Percentiles rank a stretch among this genome's conserved stretches.
These are phyloP conservation scores for Aphanomyces astaci DNA, from an alignment of 352 stramenopile species.

Conservation along the genomic window DNA sequence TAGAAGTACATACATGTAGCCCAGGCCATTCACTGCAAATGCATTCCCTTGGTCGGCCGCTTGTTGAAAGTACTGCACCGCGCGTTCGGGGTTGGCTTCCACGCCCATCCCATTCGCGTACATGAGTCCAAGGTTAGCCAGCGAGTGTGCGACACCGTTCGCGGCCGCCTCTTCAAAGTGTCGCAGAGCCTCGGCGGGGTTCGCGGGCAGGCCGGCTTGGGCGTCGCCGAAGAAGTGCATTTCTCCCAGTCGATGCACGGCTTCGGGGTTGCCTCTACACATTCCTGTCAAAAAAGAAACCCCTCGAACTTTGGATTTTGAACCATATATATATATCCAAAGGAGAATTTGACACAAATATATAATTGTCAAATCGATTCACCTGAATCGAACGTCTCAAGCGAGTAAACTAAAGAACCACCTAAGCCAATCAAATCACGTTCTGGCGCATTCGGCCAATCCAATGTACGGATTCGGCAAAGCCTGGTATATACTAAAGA, in stretches of 20 bases:
- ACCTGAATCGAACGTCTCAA: constrained; percentile 29
- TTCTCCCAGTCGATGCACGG: constrained; percentile 56
- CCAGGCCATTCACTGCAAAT: constrained; percentile 60
- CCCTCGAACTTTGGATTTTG: too few relatives aligned
- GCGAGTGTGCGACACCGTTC: constrained; percentile 46
- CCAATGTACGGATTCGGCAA: too few relatives aligned
- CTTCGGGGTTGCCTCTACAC: constrained; percentile 25
- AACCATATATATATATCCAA: not conserved
- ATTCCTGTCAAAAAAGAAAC: not conserved
- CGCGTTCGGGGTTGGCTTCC: constrained; percentile 43
- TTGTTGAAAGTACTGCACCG: constrained; percentile 50
- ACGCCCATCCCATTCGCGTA: constrained; percentile 58
- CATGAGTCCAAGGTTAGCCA: constrained; percentile 69
- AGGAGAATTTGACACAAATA: not conserved
- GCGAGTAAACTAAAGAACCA: too few relatives aligned
- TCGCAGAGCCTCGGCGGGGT: constrained; percentile 40
- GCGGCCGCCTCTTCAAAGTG: constrained; percentile 67
- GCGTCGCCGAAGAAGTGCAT: constrained; percentile 67
- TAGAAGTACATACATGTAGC: constrained; percentile 36
- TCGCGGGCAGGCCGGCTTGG: constrained; percentile 40
- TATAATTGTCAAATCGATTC: not conserved
- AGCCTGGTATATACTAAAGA: too few relatives aligned
- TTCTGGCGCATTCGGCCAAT: too few relatives aligned
- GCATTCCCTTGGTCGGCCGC: constrained; percentile 46
- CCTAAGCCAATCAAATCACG: too few relatives aligned